These are phyloP conservation scores for Forsythia suspensa DNA, from an alignment of 257 asterid species.

Conservation along the genomic window DNA sequence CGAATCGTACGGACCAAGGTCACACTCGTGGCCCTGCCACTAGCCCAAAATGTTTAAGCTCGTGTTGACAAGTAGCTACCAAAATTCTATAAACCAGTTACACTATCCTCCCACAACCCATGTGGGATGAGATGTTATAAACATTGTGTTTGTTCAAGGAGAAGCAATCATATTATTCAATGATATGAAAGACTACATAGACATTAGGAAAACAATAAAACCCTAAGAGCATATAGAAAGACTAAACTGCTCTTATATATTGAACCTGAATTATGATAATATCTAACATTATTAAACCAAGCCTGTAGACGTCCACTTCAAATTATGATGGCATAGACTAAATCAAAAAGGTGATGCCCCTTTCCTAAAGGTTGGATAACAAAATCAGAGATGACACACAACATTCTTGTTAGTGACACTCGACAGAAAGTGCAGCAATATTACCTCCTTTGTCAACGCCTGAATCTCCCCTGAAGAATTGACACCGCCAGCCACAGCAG, in stretches of 20 bases:
- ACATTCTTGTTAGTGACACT: background rate
- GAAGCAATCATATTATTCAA: background rate
- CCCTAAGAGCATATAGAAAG: background rate
- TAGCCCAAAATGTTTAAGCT: background rate
- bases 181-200: background rate
- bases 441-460: conserved; percentile 69
- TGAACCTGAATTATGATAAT: background rate
- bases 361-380: conserved; percentile 1
- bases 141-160: no score
- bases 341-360: background rate
- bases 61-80: background rate
- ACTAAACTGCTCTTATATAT: background rate
- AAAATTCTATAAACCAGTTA: background rate
- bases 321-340: background rate
- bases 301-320: background rate
- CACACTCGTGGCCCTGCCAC: background rate
- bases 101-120: no score
- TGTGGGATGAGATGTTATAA: no score
- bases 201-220: background rate
- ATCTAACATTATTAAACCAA: background rate
- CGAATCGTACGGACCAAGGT: background rate
- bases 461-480: conserved; percentile 49
- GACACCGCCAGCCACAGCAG: conserved; percentile 30
- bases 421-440: conserved; percentile 6
- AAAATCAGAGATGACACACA: no score